These are phyloP conservation scores for Gloeophyllum trabeum DNA, from an alignment of 768 basidiomycete genomes.

Conservation along the genomic window DNA sequence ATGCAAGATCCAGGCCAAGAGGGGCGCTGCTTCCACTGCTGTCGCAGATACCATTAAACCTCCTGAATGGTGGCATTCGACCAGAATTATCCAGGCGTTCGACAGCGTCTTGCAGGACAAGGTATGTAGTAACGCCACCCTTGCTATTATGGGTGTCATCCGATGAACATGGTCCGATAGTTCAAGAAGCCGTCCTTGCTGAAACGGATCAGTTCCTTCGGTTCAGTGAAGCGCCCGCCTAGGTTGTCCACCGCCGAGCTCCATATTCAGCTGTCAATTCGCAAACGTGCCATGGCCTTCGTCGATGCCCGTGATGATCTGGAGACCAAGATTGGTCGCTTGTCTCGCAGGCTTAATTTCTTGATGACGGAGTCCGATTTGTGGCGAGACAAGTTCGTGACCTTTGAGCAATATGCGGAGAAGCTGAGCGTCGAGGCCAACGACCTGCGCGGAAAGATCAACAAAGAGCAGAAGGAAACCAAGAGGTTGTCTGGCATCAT, in stretches of 20 bases:
- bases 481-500: constrained; percentile 75
- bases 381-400: constrained; percentile 90
- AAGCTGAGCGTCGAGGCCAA: constrained; percentile 79
- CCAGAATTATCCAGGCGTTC: constrained; percentile 83
- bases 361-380: constrained; percentile 84
- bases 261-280: constrained; percentile 77
- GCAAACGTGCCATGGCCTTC: constrained; percentile 89
- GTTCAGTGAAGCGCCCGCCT: constrained; percentile 56
- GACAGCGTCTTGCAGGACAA: constrained; percentile 80
- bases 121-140: constrained; percentile 25
- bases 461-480: constrained; percentile 84
- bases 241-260: constrained; percentile 74
- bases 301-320: constrained; percentile 90
- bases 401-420: constrained; percentile 91
- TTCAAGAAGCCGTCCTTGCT: constrained; percentile 84
- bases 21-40: constrained; percentile 66
- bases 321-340: constrained; percentile 85
- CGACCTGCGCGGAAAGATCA: constrained; percentile 79
- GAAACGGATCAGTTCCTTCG: constrained; percentile 74
- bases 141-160: background rate
- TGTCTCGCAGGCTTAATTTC: constrained; percentile 80
- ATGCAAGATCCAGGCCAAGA: constrained; percentile 82
- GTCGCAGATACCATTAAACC: constrained; percentile 86
- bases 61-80: constrained; percentile 93
- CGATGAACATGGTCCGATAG: no score